Percentiles rank a stretch among this genome's conserved stretches.
phyloP scores from a whole-genome alignment of 345 rosid genomes.

The Salix dunnii region DNA sequence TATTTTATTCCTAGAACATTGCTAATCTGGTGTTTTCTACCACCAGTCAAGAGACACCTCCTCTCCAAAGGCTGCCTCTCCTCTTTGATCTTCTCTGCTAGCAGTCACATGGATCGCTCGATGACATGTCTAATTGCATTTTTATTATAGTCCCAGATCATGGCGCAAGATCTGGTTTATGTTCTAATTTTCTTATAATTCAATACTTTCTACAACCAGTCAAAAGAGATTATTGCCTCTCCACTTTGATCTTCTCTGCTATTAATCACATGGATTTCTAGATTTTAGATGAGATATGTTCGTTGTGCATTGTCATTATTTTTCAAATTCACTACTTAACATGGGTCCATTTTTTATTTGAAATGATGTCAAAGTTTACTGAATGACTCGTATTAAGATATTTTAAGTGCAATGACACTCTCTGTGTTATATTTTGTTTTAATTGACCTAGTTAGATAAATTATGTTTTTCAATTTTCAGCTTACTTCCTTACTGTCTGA shows the following conservation, averaged over 20 bases:
- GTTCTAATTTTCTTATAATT: neutral
- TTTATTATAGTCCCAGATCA: neutral
- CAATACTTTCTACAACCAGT: neutral
- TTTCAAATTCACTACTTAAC: neutral
- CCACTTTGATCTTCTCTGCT: neutral
- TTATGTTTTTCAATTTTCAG: constrained; percentile 36
- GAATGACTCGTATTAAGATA: neutral
- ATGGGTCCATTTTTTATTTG: neutral
- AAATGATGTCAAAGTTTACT: neutral
- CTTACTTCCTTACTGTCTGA: constrained; percentile 60
- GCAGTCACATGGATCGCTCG: neutral
- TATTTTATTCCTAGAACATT: neutral
- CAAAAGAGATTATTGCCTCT: neutral
- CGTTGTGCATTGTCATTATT: neutral
- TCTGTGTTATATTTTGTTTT: neutral
- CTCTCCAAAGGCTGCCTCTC: neutral
- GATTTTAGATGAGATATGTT: neutral
- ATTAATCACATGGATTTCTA: neutral
- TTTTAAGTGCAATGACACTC: neutral
- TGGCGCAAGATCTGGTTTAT: neutral
- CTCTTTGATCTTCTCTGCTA: neutral
- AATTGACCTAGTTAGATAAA: neutral
- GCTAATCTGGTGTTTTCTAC: neutral
- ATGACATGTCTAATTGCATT: neutral
- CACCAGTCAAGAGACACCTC: neutral